These are phyloP conservation scores for Gastroboletus turbinatus DNA, from an alignment of 1,284 basidiomycete species.

Conservation along the genomic window DNA sequence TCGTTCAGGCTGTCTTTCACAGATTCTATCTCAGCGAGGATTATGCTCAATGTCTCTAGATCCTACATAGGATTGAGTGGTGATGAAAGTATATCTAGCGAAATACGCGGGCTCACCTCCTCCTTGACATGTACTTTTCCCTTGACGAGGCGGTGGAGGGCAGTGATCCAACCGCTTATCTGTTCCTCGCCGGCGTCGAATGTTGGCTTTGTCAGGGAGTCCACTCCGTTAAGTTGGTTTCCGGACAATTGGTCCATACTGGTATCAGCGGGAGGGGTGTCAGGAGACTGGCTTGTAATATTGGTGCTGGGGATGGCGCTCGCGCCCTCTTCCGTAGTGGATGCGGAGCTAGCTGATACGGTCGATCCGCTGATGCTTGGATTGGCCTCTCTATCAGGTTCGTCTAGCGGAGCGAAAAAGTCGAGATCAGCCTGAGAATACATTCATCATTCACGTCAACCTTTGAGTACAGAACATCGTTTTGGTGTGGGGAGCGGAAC, in stretches of 20 bases:
- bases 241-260: neutral
- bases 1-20: conserved; percentile 12
- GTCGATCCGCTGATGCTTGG: conserved; percentile 5
- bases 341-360: conserved; percentile 1
- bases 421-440: conserved; percentile 15
- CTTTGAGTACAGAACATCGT: neutral
- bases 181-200: conserved; percentile 7
- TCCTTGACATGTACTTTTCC: conserved; percentile 28
- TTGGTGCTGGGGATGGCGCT: conserved; percentile 17
- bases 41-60: conserved; percentile 27
- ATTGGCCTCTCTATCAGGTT: conserved; percentile 6
- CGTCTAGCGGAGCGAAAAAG: conserved; percentile 7
- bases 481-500: neutral
- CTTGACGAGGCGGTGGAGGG: conserved; percentile 32
- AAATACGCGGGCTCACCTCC: conserved; percentile 16
- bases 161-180: conserved; percentile 16
- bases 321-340: conserved; percentile 1
- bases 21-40: conserved; percentile 33
- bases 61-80: conserved; percentile 13
- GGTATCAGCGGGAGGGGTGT: neutral
- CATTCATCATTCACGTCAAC: neutral
- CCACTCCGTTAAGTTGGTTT: neutral
- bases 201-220: neutral
- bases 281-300: conserved; percentile 23
- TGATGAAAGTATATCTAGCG: neutral